Evolutionary conservation across 257 asterid species (phyloP).

Genomic region (Phtheirospermum japonicum): DNA sequence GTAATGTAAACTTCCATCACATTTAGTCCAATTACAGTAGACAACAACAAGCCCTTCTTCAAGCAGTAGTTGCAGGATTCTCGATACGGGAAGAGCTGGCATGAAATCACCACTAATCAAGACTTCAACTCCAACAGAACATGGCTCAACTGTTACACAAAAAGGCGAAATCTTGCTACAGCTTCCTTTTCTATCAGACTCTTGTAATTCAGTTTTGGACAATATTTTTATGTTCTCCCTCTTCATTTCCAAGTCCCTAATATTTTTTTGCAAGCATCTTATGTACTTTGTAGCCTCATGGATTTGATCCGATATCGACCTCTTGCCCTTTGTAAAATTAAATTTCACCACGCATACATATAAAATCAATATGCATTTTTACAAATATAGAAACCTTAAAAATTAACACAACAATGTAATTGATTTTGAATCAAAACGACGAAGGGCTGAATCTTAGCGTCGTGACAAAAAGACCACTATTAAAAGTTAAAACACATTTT

Average conservation of each 20-base stretch:
- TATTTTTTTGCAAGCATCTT: constrained; percentile 31
- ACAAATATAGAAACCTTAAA: neutral
- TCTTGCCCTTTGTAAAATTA: constrained; percentile 40
- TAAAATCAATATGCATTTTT: neutral
- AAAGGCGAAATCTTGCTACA: constrained; percentile 11
- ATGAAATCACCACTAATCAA: constrained; percentile 30
- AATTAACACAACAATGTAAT: too few species aligned
- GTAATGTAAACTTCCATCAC: constrained; percentile 30
- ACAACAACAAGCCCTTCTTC: constrained; percentile 41
- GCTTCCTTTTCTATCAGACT: constrained; percentile 8
- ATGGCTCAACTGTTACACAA: constrained; percentile 35
- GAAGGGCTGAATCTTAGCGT: neutral
- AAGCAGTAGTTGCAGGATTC: constrained; percentile 32
- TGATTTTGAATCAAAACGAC: too few species aligned
- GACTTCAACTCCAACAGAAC: constrained; percentile 49
- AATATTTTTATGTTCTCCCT: constrained; percentile 29
- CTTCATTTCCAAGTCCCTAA: constrained; percentile 33
- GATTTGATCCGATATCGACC: constrained; percentile 47
- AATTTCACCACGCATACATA: neutral
- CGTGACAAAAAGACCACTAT: neutral
- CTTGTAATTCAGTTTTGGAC: neutral
- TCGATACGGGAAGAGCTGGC: constrained; percentile 35
- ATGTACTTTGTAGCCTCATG: constrained; percentile 42
- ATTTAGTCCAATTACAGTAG: constrained; percentile 37
- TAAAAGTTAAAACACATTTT: too few species aligned